These are phyloP conservation scores for Zizania latifolia DNA, from an alignment of 176 grass and related monocot genomes.

Conservation along the genomic window DNA sequence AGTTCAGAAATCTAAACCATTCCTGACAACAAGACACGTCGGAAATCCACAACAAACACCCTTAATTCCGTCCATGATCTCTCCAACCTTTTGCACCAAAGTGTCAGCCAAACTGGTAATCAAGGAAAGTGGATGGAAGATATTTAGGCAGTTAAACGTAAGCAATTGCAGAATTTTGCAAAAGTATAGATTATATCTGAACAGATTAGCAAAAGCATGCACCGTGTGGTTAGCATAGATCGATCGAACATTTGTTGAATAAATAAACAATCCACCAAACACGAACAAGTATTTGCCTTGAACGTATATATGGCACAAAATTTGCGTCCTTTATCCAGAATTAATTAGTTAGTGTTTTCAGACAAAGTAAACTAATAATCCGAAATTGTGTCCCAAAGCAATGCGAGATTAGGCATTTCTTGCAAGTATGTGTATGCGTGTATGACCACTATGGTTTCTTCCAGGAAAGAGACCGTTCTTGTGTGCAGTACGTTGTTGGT, in stretches of 20 bases:
- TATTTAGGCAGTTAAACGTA: background rate
- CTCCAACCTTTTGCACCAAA: background rate
- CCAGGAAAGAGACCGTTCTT: background rate
- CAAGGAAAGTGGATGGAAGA: background rate
- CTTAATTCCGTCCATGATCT: background rate
- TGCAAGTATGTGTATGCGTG: background rate
- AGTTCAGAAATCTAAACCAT: slow-evolving; percentile 29
- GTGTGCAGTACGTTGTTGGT: too few relatives aligned
- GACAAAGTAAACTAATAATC: background rate
- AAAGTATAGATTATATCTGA: background rate
- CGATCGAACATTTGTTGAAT: background rate
- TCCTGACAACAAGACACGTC: slow-evolving; percentile 6
- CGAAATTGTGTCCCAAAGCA: background rate
- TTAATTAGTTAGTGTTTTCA: background rate
- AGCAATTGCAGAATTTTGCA: background rate
- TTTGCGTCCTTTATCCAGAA: background rate
- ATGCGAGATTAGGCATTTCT: background rate
- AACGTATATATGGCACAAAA: background rate
- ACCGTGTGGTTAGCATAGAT: background rate
- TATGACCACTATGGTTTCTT: background rate
- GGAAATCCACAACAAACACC: background rate
- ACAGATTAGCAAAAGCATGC: background rate
- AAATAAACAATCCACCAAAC: background rate
- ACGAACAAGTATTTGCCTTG: background rate
- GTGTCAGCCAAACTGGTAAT: background rate